Evolutionary conservation across 2,329 filamentous ascomycete genomes (phyloP), one percentile per base, ranked within the genome.

Genomic region (Dothidotthia symphoricarpi): DNA sequence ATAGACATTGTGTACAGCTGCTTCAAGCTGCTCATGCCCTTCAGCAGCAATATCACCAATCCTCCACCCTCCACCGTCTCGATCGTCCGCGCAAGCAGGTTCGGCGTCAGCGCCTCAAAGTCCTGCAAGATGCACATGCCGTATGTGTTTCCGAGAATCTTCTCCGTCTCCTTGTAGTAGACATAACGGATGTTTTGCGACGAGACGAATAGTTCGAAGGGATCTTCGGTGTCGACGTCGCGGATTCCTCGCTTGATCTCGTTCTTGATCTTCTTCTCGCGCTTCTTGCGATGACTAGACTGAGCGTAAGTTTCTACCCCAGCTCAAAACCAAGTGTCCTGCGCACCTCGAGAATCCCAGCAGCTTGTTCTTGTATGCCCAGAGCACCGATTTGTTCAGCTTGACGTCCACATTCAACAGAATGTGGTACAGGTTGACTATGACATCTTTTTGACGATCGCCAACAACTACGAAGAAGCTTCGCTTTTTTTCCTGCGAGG

Each of bases 121-220:
- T 98, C 93, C 68, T 98, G 93, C 54, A 98, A 72, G 50, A 98
- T 95, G 67, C 89, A 96, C 88, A 96, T 96, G 64, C 91, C 91
- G 64, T 93, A 98, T 28, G 93, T 98, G 68, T 97, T 95, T 66
- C 93, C 93, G 39, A 97, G 71, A 62, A 98, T 96, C 76, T 96
- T 97, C 61, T 98, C 93, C 17, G 93, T 97, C 73, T 98, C 93
- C 72, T 98, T 98, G 76, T 98, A 98, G 77, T 95, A 98, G 41
- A 93, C 88, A 78, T 98, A 98, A 68, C 93, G 86, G 66, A 98
- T 95, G 69, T 96, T 89, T 73, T 97, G 87, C 40, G 95, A 82
- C 41, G 89, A 93, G 57, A 97, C 85, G 71, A 97, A 98, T 37
- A 97, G 80, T 71, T 98, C 93, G 73, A 98, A 98, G 0, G 93